Conservation (phyloP, 352 stramenopile species). For the Halophytophthora polymorphica region DNA sequence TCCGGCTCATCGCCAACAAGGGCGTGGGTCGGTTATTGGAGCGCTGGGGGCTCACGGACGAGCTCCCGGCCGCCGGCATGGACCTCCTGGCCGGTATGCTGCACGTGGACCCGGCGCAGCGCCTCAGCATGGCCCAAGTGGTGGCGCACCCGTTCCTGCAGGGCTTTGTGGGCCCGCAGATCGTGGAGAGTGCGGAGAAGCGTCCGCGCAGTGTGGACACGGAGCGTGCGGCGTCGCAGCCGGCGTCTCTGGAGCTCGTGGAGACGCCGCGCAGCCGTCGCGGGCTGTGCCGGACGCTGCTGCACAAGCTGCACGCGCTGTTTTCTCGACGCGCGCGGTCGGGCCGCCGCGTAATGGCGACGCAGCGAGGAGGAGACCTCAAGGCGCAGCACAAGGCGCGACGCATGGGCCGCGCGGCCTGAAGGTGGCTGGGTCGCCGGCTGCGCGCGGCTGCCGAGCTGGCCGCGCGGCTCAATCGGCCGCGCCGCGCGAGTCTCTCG, state of each 20-base stretch:
- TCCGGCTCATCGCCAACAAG: constrained; percentile 58
- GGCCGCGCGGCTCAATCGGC: constrained; percentile 15
- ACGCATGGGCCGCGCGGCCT: constrained; percentile 22
- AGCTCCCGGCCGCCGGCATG: constrained; percentile 46
- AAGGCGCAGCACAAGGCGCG: constrained; percentile 19
- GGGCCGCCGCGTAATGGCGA: constrained; percentile 50
- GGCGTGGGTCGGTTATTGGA: constrained; percentile 60
- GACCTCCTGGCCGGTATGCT: constrained; percentile 67
- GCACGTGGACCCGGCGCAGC: constrained; percentile 48
- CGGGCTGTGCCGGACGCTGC: constrained; percentile 26
- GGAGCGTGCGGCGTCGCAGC: constrained; percentile 24
- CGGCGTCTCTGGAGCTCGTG: constrained; percentile 22
- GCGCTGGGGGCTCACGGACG: constrained; percentile 63
- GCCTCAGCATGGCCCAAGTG: constrained; percentile 59
- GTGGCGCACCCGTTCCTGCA: constrained; percentile 61
- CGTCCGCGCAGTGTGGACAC: constrained; percentile 9
- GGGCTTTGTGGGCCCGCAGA: constrained; percentile 4
- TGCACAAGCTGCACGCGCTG: constrained; percentile 44
- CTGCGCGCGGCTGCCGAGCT: constrained; percentile 19
- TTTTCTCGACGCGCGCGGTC: constrained; percentile 34
- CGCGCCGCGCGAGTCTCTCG: constrained; percentile 27
- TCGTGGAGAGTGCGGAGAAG: constrained; percentile 5
- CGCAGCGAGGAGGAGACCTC: constrained; percentile 11
- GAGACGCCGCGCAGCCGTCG: constrained; percentile 15
- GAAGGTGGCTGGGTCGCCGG: constrained; percentile 37